Base-by-base conservation (phyloP, 148 eudicot genomes). In the Chenopodium formosanum region DNA sequence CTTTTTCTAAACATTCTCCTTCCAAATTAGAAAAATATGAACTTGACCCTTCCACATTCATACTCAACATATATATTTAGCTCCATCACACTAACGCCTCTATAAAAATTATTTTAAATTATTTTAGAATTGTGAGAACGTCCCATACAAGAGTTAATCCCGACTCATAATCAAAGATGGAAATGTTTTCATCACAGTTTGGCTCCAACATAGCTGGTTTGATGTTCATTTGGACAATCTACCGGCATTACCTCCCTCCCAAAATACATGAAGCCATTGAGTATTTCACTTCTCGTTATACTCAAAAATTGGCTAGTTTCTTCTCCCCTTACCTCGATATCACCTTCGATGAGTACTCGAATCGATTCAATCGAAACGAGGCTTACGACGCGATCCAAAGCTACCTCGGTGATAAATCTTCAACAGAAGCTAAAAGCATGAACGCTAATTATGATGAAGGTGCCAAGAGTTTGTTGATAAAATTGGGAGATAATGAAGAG, bases 401-500 rank as follows among this genome's bases (percentile, higher is more conserved):
- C 22, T 88, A 90, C 81, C 83, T 90, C 0, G 69, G 85, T 25
- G 76, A 74, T 5, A 85, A 80, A 65, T 88, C 87, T 9, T 64
- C 88, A 4, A 37, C 1, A 10, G 84, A 82, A 32, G 92, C 90
- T 8, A 79, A 50, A 79, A 75, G 84, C 25, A 82, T 90, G 71
- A 82, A 85, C 73, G 90, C 92, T 4, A 75, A 89, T 40, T 71
- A 83, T 67, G n/a, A 82, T 16, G 78, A 29, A 65, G 85, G 84
- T 44, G 65, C 82, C 12, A 74, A 85, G 64, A 74, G 88, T 6
- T 73, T 89, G 12, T 53, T 84, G 4, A 83, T 89, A 10, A 87
- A 88, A 44, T 79, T 89, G 82, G 91, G 86, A 1, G 87, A 89
- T 13, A 50, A 87, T 65, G 87, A 89, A 66, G 89, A 85, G 62